phyloP scores from a whole-genome alignment of 2,329 filamentous ascomycete genomes.

The Neopestalotiopsis sp. region DNA sequence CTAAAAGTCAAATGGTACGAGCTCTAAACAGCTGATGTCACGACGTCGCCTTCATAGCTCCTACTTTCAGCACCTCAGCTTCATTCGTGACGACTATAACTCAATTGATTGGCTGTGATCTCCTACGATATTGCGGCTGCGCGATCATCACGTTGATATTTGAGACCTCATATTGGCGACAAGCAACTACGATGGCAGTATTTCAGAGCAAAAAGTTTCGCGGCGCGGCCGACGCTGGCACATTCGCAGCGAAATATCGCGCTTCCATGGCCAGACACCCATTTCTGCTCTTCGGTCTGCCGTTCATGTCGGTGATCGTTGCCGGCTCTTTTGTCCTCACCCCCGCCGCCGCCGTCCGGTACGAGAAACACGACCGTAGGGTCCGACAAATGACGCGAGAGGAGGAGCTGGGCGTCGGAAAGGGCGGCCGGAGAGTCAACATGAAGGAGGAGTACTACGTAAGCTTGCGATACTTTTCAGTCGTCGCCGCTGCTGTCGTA shows the following conservation, averaged over 20 bases:
- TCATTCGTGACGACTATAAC: not conserved
- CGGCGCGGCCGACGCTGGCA: constrained; percentile 67
- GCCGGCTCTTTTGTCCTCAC: constrained; percentile 94
- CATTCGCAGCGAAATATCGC: constrained; percentile 79
- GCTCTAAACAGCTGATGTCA: constrained; percentile 14
- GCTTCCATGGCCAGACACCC: constrained; percentile 76
- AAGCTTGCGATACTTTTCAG: constrained; percentile 42
- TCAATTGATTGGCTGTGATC: not conserved
- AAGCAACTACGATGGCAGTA: constrained; percentile 53
- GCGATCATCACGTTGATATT: not conserved
- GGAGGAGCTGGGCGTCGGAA: constrained; percentile 83
- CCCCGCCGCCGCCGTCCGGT: constrained; percentile 89
- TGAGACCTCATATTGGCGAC: not conserved
- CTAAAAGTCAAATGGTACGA: constrained; percentile 2
- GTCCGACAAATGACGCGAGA: constrained; percentile 85
- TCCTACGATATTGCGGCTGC: not conserved
- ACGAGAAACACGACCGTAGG: constrained; percentile 91
- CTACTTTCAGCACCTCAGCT: not conserved
- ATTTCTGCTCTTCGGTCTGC: constrained; percentile 91
- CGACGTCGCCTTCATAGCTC: not conserved
- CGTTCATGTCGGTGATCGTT: constrained; percentile 89
- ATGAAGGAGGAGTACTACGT: constrained; percentile 90
- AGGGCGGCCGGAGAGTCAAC: constrained; percentile 72
- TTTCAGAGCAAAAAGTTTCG: constrained; percentile 78
- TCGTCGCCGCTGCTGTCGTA: not conserved